Evolutionary conservation across 1,284 basidiomycete species (phyloP).

Genomic region (Erythrobasidium hasegawianum): DNA sequence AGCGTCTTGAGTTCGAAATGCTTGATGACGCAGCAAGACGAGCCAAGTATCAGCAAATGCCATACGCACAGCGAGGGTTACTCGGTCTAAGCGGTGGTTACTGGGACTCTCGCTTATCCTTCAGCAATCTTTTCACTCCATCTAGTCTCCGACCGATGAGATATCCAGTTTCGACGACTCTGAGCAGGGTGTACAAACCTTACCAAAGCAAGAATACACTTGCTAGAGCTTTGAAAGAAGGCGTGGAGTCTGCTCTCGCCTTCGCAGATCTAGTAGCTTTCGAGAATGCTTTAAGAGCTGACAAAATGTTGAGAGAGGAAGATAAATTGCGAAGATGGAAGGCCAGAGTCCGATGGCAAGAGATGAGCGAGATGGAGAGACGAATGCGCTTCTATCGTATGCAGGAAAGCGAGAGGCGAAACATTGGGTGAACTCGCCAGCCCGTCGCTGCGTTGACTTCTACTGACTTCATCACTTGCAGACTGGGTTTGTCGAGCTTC

Average conservation of each 20-base stretch:
- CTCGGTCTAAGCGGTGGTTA: slow-evolving; percentile 23
- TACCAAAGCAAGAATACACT: slow-evolving; percentile 25
- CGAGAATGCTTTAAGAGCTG: slow-evolving; percentile 29
- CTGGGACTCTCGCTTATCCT: slow-evolving; percentile 10
- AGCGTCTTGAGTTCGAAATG: slow-evolving; percentile 20
- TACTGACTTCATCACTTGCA: background rate
- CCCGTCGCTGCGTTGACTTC: background rate
- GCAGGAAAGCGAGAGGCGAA: slow-evolving; percentile 29
- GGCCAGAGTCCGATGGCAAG: slow-evolving; percentile 34
- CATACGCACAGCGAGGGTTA: slow-evolving; percentile 13
- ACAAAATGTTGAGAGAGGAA: slow-evolving; percentile 11
- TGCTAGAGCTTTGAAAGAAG: slow-evolving; percentile 14
- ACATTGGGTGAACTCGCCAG: slow-evolving; percentile 6
- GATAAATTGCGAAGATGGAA: slow-evolving; percentile 26
- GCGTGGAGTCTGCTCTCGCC: slow-evolving; percentile 21
- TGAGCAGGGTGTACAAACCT: slow-evolving; percentile 20
- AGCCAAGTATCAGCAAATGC: slow-evolving; percentile 11
- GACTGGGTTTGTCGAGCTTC: slow-evolving; percentile 26
- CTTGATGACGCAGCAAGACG: slow-evolving; percentile 19
- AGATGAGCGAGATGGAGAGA: slow-evolving; percentile 27
- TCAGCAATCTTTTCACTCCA: slow-evolving; percentile 21
- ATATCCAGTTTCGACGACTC: slow-evolving; percentile 15
- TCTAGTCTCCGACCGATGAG: slow-evolving; percentile 17
- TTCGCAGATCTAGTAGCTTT: slow-evolving; percentile 30
- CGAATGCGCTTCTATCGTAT: slow-evolving; percentile 26